These are phyloP conservation scores for Theileria annulata DNA, from an alignment of 169 alveolate genomes.

Conservation along the genomic window DNA sequence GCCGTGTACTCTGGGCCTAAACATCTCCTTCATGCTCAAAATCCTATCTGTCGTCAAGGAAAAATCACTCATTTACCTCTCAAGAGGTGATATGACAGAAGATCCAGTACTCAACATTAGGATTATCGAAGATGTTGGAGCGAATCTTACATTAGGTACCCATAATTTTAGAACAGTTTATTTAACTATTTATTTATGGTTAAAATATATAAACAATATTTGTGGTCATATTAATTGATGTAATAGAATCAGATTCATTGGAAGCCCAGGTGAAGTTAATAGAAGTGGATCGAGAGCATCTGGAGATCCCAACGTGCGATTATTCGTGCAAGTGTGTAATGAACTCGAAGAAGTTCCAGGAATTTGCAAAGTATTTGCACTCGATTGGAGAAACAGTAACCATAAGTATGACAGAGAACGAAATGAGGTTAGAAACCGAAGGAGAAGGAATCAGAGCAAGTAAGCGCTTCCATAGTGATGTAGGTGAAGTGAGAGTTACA, in stretches of 20 bases:
- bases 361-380: slow-evolving; percentile 79
- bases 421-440: slow-evolving; percentile 78
- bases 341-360: slow-evolving; percentile 81
- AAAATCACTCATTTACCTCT: slow-evolving; percentile 69
- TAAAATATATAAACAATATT: not conserved
- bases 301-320: slow-evolving; percentile 81
- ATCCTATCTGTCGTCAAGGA: slow-evolving; percentile 75
- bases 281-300: slow-evolving; percentile 80
- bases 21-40: slow-evolving; percentile 78
- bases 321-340: slow-evolving; percentile 80
- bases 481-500: slow-evolving; percentile 77
- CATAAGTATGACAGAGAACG: slow-evolving; percentile 80
- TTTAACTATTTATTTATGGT: not conserved
- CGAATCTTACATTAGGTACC: slow-evolving; percentile 33
- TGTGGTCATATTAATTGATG: slow-evolving; percentile 9
- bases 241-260: slow-evolving; percentile 68
- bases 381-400: slow-evolving; percentile 84
- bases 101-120: slow-evolving; percentile 60
- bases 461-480: slow-evolving; percentile 78
- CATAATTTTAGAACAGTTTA: not conserved
- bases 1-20: slow-evolving; percentile 77
- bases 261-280: slow-evolving; percentile 79
- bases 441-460: slow-evolving; percentile 82
- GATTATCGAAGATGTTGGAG: slow-evolving; percentile 33
- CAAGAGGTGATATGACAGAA: slow-evolving; percentile 72